Evolutionary conservation across 768 basidiomycete species (phyloP), one percentile per base, ranked within the genome.

Genomic region (Mycena olivaceomarginata): DNA sequence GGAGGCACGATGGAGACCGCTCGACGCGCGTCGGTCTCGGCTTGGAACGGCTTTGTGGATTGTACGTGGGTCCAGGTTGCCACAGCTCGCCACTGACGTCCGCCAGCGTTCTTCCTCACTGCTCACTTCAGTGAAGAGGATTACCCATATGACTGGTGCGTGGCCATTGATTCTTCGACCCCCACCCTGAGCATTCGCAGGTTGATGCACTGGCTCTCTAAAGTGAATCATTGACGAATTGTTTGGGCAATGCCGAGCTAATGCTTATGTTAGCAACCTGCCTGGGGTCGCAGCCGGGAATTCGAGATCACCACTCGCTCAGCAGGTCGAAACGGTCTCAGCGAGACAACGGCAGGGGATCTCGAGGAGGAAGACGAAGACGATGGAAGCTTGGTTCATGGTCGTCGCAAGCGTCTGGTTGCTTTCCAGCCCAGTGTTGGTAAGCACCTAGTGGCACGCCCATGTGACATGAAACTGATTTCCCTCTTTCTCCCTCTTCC

Each of bases 21-120:
- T 46, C 90, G 96, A 78, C 89, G 96, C 60, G 94, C 92, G 20
- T 96, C 95, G 13, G 88, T 95, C 40, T 95, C 95, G 6, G 96
- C 95, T 15, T 97, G 96, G 96, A 96, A 94, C 84, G 95, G 95
- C 48, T 97, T 97, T 82, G 91, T 97, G 5, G 96, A 97, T 83
- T 97, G 96, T 97, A 82, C 78, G 92, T 77, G 13, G 56, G 22
- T 22, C 12, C 22, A 18, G 60, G 22, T 70, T 57, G 10, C 41
- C 13, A 60, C 12, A 25, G 46, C 45, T 70, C 13, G 53, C 13
- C 53, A 40, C 40, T 73, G 18, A 63, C 74, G 62, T 70, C 46
- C 76, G 43, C 15, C 76, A 93, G 95, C 96, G 0, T 97, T 97
- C 89, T 97, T 96, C 89, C 89, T 97, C 77, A 97, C 96, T 7